phyloP scores from a whole-genome alignment of 2,329 filamentous ascomycete species.

The Allantophomopsis cytisporea region DNA sequence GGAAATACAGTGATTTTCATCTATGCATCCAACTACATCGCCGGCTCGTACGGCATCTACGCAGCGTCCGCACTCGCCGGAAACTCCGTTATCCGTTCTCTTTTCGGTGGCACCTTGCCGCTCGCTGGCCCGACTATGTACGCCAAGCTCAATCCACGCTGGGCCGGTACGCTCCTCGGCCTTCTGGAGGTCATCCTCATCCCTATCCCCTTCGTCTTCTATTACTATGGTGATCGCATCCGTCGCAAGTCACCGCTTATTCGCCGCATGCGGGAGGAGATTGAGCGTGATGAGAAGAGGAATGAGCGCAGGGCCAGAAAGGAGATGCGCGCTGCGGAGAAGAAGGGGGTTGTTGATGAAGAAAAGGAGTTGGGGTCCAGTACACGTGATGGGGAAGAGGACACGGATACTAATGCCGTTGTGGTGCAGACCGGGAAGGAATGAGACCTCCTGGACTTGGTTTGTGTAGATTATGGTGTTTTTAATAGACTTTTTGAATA shows the following conservation, averaged over 20 bases:
- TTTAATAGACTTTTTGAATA: too few species aligned
- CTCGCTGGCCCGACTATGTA: conserved; percentile 67
- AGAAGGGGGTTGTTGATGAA: too few species aligned
- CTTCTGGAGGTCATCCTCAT: conserved; percentile 61
- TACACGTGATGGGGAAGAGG: too few species aligned
- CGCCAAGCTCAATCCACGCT: conserved; percentile 52
- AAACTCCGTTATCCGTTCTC: conserved; percentile 60
- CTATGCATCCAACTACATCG: conserved; percentile 70
- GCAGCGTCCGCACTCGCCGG: conserved; percentile 69
- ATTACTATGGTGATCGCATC: conserved; percentile 42
- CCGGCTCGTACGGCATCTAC: conserved; percentile 68
- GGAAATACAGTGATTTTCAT: conserved; percentile 74
- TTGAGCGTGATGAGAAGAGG: conserved; percentile 12
- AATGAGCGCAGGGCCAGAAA: neutral
- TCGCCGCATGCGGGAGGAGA: conserved; percentile 19
- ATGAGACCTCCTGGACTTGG: too few species aligned
- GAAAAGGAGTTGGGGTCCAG: too few species aligned
- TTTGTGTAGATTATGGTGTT: too few species aligned
- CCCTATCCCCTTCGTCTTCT: conserved; percentile 72
- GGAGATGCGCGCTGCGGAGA: too few species aligned
- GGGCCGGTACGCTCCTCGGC: conserved; percentile 66
- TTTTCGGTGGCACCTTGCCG: conserved; percentile 67
- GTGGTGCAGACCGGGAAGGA: too few species aligned
- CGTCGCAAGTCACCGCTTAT: conserved; percentile 33
- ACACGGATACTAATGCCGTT: too few species aligned